phyloP scores from a whole-genome alignment of 2,329 filamentous ascomycete species.

The Diaporthe longicolla region DNA sequence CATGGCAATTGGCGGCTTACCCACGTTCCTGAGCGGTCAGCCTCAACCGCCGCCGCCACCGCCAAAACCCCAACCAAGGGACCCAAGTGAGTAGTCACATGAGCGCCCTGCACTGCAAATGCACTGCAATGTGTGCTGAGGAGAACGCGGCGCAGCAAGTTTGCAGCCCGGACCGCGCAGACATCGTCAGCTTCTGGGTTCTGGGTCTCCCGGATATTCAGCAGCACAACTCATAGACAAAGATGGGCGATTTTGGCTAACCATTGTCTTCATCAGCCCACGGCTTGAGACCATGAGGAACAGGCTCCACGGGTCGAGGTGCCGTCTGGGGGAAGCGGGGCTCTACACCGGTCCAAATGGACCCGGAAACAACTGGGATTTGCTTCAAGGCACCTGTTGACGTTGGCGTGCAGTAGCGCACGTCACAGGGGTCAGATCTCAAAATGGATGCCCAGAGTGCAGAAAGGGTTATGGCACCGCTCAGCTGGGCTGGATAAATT shows the following conservation, averaged over 20 bases:
- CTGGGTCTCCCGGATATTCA: neutral
- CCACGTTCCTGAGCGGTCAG: neutral
- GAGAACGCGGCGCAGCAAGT: neutral
- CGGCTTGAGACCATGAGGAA: conserved; percentile 26
- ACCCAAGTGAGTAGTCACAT: conserved; percentile 42
- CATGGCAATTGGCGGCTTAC: conserved; percentile 8
- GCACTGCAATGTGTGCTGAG: neutral
- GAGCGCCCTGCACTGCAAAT: conserved; percentile 32
- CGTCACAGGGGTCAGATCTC: conserved; percentile 26
- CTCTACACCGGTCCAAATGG: conserved; percentile 21
- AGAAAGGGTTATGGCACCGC: neutral
- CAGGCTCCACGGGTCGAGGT: conserved; percentile 15
- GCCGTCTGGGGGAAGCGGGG: conserved; percentile 18
- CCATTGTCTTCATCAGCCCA: conserved; percentile 30
- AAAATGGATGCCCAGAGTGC: conserved; percentile 7
- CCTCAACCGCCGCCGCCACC: conserved; percentile 5
- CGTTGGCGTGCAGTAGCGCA: conserved; percentile 27
- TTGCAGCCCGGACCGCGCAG: conserved; percentile 12
- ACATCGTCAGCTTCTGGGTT: conserved; percentile 1
- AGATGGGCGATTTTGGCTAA: conserved; percentile 12
- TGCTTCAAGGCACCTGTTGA: conserved; percentile 4
- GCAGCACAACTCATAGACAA: neutral
- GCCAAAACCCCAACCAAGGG: conserved; percentile 35
- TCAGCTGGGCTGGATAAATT: neutral
- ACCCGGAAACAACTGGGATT: conserved; percentile 31